A percentile compares a stretch with the other conserved stretches of the same genome.
Conservation (phyloP, 805 yeast genomes). For the Scheffersomyces lignosus region DNA sequence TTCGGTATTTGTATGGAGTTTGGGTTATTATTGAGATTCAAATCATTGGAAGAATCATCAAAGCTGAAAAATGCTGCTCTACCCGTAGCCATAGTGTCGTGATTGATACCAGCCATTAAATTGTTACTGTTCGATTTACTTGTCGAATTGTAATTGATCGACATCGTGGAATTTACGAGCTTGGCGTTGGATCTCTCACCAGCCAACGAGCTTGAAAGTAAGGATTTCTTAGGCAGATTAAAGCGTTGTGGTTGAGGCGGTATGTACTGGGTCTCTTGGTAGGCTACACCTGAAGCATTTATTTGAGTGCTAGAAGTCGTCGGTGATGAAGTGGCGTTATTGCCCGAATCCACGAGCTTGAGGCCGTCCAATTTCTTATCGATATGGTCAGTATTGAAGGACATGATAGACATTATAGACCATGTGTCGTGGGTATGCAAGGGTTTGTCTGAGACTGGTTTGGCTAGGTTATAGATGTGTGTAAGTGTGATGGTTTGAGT, state of each 20-base stretch:
- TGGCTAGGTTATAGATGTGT: too few species aligned
- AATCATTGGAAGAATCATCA: constrained; percentile 5
- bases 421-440: too few species aligned
- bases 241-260: not conserved
- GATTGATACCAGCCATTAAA: too few species aligned
- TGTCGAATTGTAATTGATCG: not conserved
- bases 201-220: constrained; percentile 29
- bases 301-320: not conserved
- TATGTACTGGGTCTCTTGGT: not conserved
- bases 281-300: not conserved
- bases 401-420: constrained; percentile 11
- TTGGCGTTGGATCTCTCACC: constrained; percentile 12
- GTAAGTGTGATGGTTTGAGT: too few species aligned
- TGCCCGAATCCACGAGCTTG: constrained; percentile 7
- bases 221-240: constrained; percentile 13
- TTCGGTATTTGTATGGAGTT: not conserved
- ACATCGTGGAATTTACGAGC: not conserved
- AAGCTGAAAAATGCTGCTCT: constrained; percentile 10
- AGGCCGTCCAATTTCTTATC: constrained; percentile 17
- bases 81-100: constrained; percentile 3
- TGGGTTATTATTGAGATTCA: too few species aligned
- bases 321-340: not conserved
- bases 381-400: constrained; percentile 13
- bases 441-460: too few species aligned
- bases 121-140: not conserved